Percentiles rank a stretch among this genome's conserved stretches.
These are phyloP conservation scores for Cyclotella sp. DNA, from an alignment of 108 stramenopile species.

Conservation along the genomic window DNA sequence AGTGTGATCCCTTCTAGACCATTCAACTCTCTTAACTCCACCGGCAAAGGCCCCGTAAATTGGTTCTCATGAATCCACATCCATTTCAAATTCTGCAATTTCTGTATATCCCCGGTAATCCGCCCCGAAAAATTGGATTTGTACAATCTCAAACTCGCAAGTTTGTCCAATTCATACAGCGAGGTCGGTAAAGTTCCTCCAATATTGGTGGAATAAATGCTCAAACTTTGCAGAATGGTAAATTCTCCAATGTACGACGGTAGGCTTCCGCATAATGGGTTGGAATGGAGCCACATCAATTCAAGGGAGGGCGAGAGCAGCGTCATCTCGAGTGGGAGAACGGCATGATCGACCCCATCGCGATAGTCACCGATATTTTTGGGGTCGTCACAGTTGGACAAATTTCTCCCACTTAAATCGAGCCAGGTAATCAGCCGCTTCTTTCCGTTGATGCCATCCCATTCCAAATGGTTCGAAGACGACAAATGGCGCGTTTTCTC, in stretches of 20 bases:
- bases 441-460: constrained; percentile 45
- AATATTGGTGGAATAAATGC: constrained; percentile 27
- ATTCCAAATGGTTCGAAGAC: constrained; percentile 17
- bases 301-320: constrained; percentile 37
- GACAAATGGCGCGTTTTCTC: constrained; percentile 30
- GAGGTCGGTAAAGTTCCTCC: constrained; percentile 24
- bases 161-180: constrained; percentile 29
- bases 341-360: background rate
- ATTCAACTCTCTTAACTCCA: constrained; percentile 17
- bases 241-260: constrained; percentile 49
- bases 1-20: constrained; percentile 47
- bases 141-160: constrained; percentile 42
- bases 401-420: constrained; percentile 23
- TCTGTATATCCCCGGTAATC: constrained; percentile 25
- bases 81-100: constrained; percentile 39
- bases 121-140: constrained; percentile 31
- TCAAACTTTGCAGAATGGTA: constrained; percentile 10
- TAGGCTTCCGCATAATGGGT: constrained; percentile 25
- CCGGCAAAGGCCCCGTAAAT: constrained; percentile 40
- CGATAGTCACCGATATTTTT: background rate
- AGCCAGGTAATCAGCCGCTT: constrained; percentile 29
- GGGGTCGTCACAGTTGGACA: background rate
- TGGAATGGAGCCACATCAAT: constrained; percentile 43
- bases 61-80: constrained; percentile 52
- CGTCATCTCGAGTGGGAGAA: constrained; percentile 38